Base-by-base conservation (phyloP, 768 basidiomycete species). In the Trichaptum fuscoviolaceum region DNA sequence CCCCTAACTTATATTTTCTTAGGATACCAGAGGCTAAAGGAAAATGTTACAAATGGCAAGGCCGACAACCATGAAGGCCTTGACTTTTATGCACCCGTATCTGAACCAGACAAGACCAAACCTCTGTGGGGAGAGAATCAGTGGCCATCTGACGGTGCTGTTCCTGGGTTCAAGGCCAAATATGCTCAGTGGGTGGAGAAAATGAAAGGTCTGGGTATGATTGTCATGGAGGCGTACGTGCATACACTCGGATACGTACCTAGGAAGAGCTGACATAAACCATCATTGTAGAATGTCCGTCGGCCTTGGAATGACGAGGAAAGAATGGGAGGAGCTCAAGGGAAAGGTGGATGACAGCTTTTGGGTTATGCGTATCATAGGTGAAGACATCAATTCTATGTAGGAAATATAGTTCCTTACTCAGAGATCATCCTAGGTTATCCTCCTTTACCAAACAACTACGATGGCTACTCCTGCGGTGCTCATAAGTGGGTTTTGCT, bases 311-410 rank as follows among this genome's bases (percentile, higher is more conserved):
- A 84, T 94, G 87, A 83, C 82, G 5, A 65, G 74, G 0, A 82
- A 85, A 0, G 95, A 95, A 72, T 92, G 91, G 89, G 67, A 78
- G 15, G 83, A 84, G 0, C 79, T 96, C 61, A 83, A 84, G n/a
- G 73, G 74, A 26, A 83, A 89, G 73, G 88, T 96, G 0, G 85
- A 93, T 67, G 87, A 96, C 69, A 89, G 88, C 69, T 97, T 96
- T 72, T 96, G 95, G 95, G 85, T 88, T 6, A 87, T 95, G 89
- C 84, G 95, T 5, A 80, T 90, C 4, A 92, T 96, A 65, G 93
- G 91, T 90, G 60, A 7, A 74, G 60, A 17, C 10, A 23, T 73
- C 66, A 18, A 26, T 57, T 8, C 15, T 36, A n/a, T n/a, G n/a
- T n/a, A 24, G 24, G 27, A 1, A 35, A 26, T 35, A 17, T 23